A percentile compares a stretch with the other conserved stretches of the same genome.
Evolutionary conservation across 2,329 filamentous ascomycete species (phyloP).

Genomic region (Penicillium capsulatum): DNA sequence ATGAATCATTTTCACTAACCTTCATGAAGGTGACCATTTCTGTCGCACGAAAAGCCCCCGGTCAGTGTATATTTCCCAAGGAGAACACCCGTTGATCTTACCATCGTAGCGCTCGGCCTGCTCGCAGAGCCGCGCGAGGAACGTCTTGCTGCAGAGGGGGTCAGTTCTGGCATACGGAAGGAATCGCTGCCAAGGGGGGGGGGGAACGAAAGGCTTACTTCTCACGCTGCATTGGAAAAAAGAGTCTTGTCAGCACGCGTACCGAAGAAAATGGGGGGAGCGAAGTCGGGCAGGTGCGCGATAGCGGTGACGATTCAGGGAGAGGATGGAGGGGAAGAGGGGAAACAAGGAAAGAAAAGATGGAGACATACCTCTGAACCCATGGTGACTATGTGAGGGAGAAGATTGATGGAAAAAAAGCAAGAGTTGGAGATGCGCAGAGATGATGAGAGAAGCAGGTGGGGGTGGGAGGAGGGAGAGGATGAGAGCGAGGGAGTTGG

Average conservation of each 20-base stretch:
- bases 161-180: slow-evolving; percentile 34
- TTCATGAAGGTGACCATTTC: slow-evolving; percentile 99
- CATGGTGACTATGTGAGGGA: slow-evolving; percentile 47
- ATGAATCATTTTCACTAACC: slow-evolving; percentile 47
- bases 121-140: slow-evolving; percentile 99
- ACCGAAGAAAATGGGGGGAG: slow-evolving; percentile 27
- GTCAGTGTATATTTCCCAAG: slow-evolving; percentile 8
- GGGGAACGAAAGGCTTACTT: slow-evolving; percentile 55
- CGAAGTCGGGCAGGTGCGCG: slow-evolving; percentile 14
- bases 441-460: slow-evolving; percentile 22
- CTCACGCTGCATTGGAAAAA: slow-evolving; percentile 56
- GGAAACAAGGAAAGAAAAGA: slow-evolving; percentile 16
- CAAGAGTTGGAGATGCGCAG: slow-evolving; percentile 15
- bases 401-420: slow-evolving; percentile 6
- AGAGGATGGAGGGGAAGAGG: slow-evolving; percentile 32
- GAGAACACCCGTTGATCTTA: slow-evolving; percentile 39
- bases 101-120: slow-evolving; percentile 99
- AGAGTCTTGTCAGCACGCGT: slow-evolving; percentile 35
- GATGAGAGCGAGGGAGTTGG: slow-evolving; percentile 13
- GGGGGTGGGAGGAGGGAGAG: slow-evolving; percentile 20
- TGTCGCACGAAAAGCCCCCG: slow-evolving; percentile 36
- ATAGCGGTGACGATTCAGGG: slow-evolving; percentile 29
- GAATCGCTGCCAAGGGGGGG: not conserved
- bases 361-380: slow-evolving; percentile 58
- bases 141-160: slow-evolving; percentile 76